Base-by-base conservation (phyloP, 2,329 filamentous ascomycete species). In the Neofusicoccum parvum region DNA sequence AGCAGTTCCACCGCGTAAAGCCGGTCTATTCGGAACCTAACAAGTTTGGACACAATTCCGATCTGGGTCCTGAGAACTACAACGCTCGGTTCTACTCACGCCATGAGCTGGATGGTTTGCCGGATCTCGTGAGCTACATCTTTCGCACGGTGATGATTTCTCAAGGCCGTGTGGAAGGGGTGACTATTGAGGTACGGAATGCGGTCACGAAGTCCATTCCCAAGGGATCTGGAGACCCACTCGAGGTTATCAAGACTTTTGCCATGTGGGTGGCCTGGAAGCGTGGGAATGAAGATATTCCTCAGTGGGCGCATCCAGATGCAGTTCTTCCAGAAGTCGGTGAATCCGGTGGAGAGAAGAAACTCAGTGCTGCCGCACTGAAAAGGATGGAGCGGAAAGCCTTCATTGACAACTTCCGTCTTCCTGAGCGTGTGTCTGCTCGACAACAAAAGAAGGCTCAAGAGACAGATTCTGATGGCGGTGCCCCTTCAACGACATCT, bases 181-280 rank as follows among this genome's bases (percentile, higher is more conserved):
- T 89, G 51, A 85, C 85, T 11, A 79, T 81, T 58, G 86, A 87
- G 65, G 80, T 82, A 50, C 82, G 85, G 67, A 87, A 87, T 67
- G 85, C 86, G 3, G 85, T 90, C 59, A 85, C 83, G 66, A 82
- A 82, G 36, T 88, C 87, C 3, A 88, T 90, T 64, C 88, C 88
- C 0, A 89, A 88, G 74, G 82, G 82, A 36, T 79, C 84, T 65
- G 85, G 85, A 41, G 87, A 90, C 64, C 86, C 87, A 4, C 74
- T 89, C n/a, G 82, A 86, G 36, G 76, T 86, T 39, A 84, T 87
- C 65, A 83, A 84, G 69, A 83, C 77, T 15, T 89, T 90, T 69
- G 87, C 86, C 5, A 80, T 88, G 65, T 90, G 88, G 88, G 83
- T 86, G 65, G 86, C 87, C 3, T 90, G 87, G 87, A 90, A 90